Evolutionary conservation across 768 basidiomycete genomes (phyloP), one percentile per base, ranked within the genome.

Genomic region (Tylopilus sp.): DNA sequence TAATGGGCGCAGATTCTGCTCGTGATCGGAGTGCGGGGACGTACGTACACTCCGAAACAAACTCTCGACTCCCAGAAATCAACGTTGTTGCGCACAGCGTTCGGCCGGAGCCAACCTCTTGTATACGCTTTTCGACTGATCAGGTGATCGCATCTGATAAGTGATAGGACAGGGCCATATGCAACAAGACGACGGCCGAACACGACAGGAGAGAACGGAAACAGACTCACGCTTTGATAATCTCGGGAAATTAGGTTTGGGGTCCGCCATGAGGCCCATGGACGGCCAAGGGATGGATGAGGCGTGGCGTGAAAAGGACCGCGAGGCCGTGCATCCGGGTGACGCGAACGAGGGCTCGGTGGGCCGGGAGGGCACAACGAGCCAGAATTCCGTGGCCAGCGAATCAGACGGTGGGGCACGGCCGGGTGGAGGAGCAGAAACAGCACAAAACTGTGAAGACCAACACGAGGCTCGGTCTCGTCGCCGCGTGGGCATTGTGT

Each of bases 401-500:
- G 53, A 59, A 55, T 55, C 51, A 26, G 44, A 42, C 17, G 40
- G 31, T 4, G 35, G 10, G 33, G 33, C 48, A 22, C 18, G 28
- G 46, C 52, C 47, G 43, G 50, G 39, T 48, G 62, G 51, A 50
- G 53, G 53, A 20, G 55, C 57, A 57, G 62, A 59, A 55, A 54
- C 57, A 48, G 52, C 26, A 21, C 42, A 22, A 20, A 18, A 48
- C 59, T 57, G 53, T 51, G 51, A 54, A 50, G 55, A 60, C 54
- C 61, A 65, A 58, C 64, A 59, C 45, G 59, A 53, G 63, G 57
- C 75, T 74, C 75, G 71, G 67, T 71, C 73, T 50, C 50, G 41
- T 50, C 62, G 63, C 73, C 77, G 74, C 76, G 72, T 77, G 77
- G 68, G 69, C 50, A 62, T 68, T 49, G 64, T 70, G 53, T 63